Conservation (phyloP, 192 early-diverging fungal genomes). For the Jimgerdemannia flammicorona region DNA sequence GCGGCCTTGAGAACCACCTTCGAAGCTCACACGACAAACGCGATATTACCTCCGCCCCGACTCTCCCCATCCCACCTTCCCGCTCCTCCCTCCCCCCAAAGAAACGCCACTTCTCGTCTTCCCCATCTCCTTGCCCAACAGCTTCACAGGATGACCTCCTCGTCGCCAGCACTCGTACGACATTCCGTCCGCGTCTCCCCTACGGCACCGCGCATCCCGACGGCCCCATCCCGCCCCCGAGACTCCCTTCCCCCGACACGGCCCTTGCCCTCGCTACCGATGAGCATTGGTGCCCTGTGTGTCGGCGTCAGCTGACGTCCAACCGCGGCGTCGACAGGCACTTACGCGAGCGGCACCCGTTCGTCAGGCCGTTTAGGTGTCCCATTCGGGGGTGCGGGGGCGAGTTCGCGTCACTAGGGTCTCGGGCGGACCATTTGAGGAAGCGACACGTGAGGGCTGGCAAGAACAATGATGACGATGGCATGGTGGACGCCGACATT, state of each 20-base stretch:
- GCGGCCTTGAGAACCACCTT: neutral
- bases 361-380: neutral
- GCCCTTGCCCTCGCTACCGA: neutral
- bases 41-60: neutral
- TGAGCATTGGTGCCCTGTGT: neutral
- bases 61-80: too few relatives aligned
- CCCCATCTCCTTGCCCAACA: neutral
- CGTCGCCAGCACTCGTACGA: neutral
- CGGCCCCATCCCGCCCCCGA: too few relatives aligned
- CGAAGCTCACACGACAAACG: neutral
- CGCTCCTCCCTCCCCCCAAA: neutral
- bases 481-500: neutral
- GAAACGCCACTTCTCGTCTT: neutral
- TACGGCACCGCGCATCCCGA: neutral
- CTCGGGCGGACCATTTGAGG: neutral
- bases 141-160: neutral
- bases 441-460: neutral
- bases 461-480: neutral
- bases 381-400: neutral
- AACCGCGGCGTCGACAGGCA: neutral
- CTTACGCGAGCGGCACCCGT: neutral
- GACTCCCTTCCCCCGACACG: neutral
- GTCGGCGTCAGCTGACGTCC: neutral
- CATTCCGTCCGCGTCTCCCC: neutral
- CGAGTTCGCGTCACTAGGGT: neutral